Percentiles rank a stretch among this genome's conserved stretches.
phyloP scores from a whole-genome alignment of 177 flowering plant genomes.

The Tripterygium wilfordii region DNA sequence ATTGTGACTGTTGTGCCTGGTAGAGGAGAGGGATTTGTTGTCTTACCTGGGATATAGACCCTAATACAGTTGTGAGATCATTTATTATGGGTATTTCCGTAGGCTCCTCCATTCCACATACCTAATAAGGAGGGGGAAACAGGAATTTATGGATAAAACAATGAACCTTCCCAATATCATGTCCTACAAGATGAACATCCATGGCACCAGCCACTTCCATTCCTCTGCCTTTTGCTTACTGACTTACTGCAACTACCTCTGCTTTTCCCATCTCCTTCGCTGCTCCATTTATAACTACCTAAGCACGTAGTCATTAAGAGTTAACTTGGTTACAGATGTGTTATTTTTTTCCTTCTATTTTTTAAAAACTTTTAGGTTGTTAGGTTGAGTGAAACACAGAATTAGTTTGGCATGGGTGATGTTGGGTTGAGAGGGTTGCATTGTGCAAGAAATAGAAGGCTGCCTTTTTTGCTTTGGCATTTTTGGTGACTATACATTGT shows the following conservation, averaged over 20 bases:
- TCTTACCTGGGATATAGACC: constrained; percentile 83
- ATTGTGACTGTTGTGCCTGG: neutral
- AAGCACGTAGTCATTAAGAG: no score
- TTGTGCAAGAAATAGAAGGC: constrained; percentile 44
- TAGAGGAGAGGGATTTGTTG: neutral
- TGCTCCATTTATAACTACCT: constrained; percentile 89
- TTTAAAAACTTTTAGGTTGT: no score
- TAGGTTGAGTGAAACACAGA: no score
- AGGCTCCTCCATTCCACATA: constrained; percentile 84
- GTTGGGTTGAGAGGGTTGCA: constrained; percentile 50
- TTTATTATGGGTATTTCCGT: constrained; percentile 76
- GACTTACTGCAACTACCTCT: constrained; percentile 73
- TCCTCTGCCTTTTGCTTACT: constrained; percentile 85
- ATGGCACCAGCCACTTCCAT: constrained; percentile 95
- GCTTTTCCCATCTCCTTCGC: constrained; percentile 90
- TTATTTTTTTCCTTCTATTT: no score
- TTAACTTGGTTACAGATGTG: no score
- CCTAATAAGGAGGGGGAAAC: constrained; percentile 19
- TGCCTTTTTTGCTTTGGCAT: constrained; percentile 13
- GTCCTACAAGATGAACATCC: constrained; percentile 64
- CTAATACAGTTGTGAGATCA: constrained; percentile 84
- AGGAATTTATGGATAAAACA: neutral
- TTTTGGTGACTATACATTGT: constrained; percentile 17
- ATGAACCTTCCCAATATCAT: constrained; percentile 75
- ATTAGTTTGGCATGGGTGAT: no score